Conservation (phyloP, 2,329 filamentous ascomycete species). For the Alternaria alternata region DNA sequence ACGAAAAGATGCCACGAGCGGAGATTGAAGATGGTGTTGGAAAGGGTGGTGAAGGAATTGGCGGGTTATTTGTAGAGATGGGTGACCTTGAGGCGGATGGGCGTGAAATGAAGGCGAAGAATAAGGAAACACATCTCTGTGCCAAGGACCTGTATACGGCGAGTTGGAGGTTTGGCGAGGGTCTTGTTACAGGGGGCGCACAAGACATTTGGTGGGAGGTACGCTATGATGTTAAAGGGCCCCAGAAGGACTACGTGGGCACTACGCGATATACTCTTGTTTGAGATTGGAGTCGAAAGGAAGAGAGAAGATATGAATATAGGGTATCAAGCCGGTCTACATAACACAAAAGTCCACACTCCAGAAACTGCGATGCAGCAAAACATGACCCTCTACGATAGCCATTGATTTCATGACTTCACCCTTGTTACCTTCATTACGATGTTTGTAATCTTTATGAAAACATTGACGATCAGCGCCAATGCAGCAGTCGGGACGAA, state of each 20-base stretch:
- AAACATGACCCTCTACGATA: neutral
- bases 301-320: conserved; percentile 7
- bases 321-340: conserved; percentile 27
- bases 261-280: conserved; percentile 40
- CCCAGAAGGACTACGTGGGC: conserved; percentile 53
- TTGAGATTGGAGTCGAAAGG: neutral
- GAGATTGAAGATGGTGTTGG: conserved; percentile 16
- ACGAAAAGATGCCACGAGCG: conserved; percentile 13
- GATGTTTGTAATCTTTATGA: conserved; percentile 34
- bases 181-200: conserved; percentile 16
- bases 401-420: neutral
- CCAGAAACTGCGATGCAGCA: neutral
- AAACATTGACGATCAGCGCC: conserved; percentile 46
- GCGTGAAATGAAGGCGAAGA: conserved; percentile 48
- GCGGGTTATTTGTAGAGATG: conserved; percentile 80
- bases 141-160: conserved; percentile 76
- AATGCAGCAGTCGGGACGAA: conserved; percentile 52
- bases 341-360: conserved; percentile 5
- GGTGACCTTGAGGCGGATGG: conserved; percentile 50
- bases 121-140: conserved; percentile 74
- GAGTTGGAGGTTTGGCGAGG: conserved; percentile 70
- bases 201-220: conserved; percentile 45
- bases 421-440: conserved; percentile 27
- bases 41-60: conserved; percentile 58
- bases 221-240: conserved; percentile 51